Evolutionary conservation across 805 yeast species (phyloP).

Genomic region (Groenewaldozyma tartarivorans): DNA sequence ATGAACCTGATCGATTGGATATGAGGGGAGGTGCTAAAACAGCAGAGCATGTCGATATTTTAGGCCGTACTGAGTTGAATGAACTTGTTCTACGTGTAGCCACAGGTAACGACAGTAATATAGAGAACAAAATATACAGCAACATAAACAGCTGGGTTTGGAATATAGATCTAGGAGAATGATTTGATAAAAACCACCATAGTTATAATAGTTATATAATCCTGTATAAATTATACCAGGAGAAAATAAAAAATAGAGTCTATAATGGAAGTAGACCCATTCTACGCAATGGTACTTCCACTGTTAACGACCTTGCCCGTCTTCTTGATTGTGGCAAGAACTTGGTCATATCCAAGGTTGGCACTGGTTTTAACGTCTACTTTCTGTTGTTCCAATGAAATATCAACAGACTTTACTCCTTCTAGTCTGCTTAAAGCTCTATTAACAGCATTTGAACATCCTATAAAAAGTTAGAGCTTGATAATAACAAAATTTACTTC

Average conservation of each 20-base stretch:
- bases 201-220: background rate
- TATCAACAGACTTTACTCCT: conserved; percentile 65
- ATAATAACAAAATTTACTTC: background rate
- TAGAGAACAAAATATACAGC: conserved; percentile 52
- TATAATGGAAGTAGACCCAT: background rate
- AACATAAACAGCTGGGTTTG: conserved; percentile 53
- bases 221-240: too few species aligned
- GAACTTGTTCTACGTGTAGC: conserved; percentile 78
- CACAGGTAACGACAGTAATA: conserved; percentile 63
- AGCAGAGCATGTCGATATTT: conserved; percentile 94
- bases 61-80: conserved; percentile 87
- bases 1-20: conserved; percentile 89
- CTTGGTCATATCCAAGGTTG: conserved; percentile 58
- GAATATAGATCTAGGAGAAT: conserved; percentile 37
- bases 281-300: conserved; percentile 46
- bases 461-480: conserved; percentile 20
- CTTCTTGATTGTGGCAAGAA: conserved; percentile 72
- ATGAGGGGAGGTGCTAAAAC: conserved; percentile 96
- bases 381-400: conserved; percentile 70
- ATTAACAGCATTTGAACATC: conserved; percentile 82
- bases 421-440: conserved; percentile 60
- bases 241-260: too few species aligned
- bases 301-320: conserved; percentile 78
- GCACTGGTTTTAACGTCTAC: conserved; percentile 64
- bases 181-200: background rate